Base-by-base conservation (phyloP, 1,284 basidiomycete genomes). In the Leucocoprinus gongylophorus region DNA sequence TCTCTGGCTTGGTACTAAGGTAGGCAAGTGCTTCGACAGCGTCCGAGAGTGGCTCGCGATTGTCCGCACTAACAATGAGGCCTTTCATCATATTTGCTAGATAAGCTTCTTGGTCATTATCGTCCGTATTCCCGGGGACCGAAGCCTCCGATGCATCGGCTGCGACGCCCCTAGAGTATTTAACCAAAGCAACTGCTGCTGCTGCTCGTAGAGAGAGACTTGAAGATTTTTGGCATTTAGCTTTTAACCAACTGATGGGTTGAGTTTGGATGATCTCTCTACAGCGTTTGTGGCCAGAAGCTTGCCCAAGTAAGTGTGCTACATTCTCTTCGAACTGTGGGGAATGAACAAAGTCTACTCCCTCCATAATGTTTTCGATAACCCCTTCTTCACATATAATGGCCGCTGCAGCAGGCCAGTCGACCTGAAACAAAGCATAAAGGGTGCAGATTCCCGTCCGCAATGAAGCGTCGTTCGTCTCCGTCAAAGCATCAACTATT, bases 21-120 rank as follows among this genome's bases (percentile, higher is more conserved):
- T 94, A 89, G 7, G 88, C 88, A 48, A 97, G 69, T 0, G 85
- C 91, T 69, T 97, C 93, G 17, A 94, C 71, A 6, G 81, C 83
- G 57, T 90, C 85, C 7, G 74, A 67, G 28, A 77, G 62, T 35
- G 78, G 76, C 18, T 71, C 64, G 12, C 62, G 57, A 35, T 69
- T 65, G 18, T 66, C 65, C 54, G 63, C 66, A 23, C 63, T 64
- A 39, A 75, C 55, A 29, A 91, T 70, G 50, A 85, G 69, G 2
- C 70, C 68, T 59, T 78, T 82, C 74, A 92, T 79, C 48, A 77
- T 69, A 35, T 65, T 58, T 15, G 80, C 37, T 84, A 71, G n/a
- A 70, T 69, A 28, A 81, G 76, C 15, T 67, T 64, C 48, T 56
- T 61, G 33, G 62, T 62, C 50, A 5, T 57, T 54, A 23, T 66